A percentile compares a stretch with the other conserved stretches of the same genome.
These are phyloP conservation scores for Rauvolfia tetraphylla DNA, from an alignment of 257 asterid genomes.

Conservation along the genomic window DNA sequence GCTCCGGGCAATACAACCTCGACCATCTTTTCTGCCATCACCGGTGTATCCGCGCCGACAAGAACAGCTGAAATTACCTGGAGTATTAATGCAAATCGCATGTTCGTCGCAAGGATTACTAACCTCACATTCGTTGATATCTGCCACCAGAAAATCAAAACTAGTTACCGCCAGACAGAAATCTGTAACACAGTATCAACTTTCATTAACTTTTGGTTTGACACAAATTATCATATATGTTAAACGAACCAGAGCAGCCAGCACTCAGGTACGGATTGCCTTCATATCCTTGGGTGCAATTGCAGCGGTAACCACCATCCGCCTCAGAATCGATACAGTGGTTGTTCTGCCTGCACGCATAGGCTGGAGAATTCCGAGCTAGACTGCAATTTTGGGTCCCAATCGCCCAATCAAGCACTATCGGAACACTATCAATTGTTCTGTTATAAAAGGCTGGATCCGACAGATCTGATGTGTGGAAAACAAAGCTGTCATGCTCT, in stretches of 20 bases:
- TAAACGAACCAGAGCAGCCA: slow-evolving; percentile 28
- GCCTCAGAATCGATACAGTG: slow-evolving; percentile 41
- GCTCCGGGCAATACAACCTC: slow-evolving; percentile 40
- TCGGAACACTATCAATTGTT: slow-evolving; percentile 34
- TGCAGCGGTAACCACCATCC: slow-evolving; percentile 56
- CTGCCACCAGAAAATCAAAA: slow-evolving; percentile 17
- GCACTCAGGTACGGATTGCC: slow-evolving; percentile 55
- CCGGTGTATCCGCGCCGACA: slow-evolving; percentile 46
- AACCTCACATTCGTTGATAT: slow-evolving; percentile 45
- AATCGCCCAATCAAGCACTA: slow-evolving; percentile 63
- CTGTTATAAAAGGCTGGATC: slow-evolving; percentile 28
- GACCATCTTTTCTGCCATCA: slow-evolving; percentile 39
- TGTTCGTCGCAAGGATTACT: slow-evolving; percentile 38
- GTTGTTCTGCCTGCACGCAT: slow-evolving; percentile 37
- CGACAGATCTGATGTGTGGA: slow-evolving; percentile 25
- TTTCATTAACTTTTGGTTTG: too few species aligned
- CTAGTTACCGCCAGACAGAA: too few species aligned
- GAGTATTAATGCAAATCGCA: slow-evolving; percentile 36
- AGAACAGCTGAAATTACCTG: slow-evolving; percentile 39
- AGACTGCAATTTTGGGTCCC: slow-evolving; percentile 39
- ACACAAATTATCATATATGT: too few species aligned
- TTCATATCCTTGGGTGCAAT: slow-evolving; percentile 42
- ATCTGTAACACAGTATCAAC: too few species aligned
- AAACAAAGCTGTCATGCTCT: slow-evolving; percentile 34
- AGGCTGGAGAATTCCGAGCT: slow-evolving; percentile 21